These are phyloP conservation scores for Tulasnella sp. DNA, from an alignment of 768 basidiomycete species.

Conservation along the genomic window DNA sequence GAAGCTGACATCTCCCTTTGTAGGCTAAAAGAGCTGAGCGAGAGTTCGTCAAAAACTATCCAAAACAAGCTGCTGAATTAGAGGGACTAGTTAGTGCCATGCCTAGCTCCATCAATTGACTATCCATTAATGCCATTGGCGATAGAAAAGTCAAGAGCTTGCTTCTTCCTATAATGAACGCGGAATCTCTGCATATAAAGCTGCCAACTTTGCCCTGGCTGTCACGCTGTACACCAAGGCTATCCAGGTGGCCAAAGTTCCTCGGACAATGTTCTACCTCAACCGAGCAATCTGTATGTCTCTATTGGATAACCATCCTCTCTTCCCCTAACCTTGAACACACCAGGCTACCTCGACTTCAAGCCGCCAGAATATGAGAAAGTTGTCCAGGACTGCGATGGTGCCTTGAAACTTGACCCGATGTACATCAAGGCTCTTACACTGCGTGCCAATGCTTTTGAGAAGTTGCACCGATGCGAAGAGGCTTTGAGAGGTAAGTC, in stretches of 20 bases:
- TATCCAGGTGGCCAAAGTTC: conserved; percentile 32
- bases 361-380: conserved; percentile 67
- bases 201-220: conserved; percentile 30
- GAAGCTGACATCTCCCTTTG: conserved; percentile 4
- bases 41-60: conserved; percentile 71
- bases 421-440: conserved; percentile 79
- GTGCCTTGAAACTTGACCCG: conserved; percentile 68
- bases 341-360: conserved; percentile 86
- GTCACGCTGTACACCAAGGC: conserved; percentile 34
- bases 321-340: neutral
- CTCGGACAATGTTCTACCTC: conserved; percentile 88
- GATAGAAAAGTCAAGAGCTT: no score
- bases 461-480: conserved; percentile 56
- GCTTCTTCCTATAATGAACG: conserved; percentile 32
- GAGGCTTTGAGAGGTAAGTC: conserved; percentile 66
- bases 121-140: no score
- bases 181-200: conserved; percentile 33
- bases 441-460: conserved; percentile 74
- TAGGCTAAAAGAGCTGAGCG: conserved; percentile 73
- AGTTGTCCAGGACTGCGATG: conserved; percentile 83
- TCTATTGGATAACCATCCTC: neutral
- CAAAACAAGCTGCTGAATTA: conserved; percentile 47
- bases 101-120: no score
- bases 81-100: conserved; percentile 25
- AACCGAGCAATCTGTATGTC: conserved; percentile 89